Base-by-base conservation (phyloP, 1,284 basidiomycete species). In the Pterulicium gracile region DNA sequence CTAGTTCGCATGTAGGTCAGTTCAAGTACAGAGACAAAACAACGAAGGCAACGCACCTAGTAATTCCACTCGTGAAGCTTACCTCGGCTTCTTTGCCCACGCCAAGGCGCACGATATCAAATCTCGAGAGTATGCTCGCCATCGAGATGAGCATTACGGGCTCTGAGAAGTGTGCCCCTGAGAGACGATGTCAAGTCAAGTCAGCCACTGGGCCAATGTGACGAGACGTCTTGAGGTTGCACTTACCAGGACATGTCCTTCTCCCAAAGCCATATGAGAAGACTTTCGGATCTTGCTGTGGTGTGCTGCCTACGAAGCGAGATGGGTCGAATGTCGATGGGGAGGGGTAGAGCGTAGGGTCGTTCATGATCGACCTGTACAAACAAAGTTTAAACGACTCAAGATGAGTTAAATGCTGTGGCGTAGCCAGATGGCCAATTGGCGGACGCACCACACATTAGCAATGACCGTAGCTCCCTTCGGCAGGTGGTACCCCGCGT, bases 261-360 rank as follows among this genome's bases (percentile, higher is more conserved):
- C 65, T 58, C 24, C 74, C 72, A 48, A 68, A 73, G 2, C 73
- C 73, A 48, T 70, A 73, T 1, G 58, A 55, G 42, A 64, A 63
- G 3, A 51, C 51, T 34, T 49, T 51, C 5, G 68, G 64, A 48
- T 64, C 64, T 21, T 62, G 61, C 19, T 63, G 60, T 17, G 39
- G 7, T 10, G 39, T 10, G 7, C 10, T 7, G 7, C 39, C 39
- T 10, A 41, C 10, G 39, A 41, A 41, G 12, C 54, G 47, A 14
- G 46, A 48, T 1, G 54, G 54, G 19, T 49, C 24, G 43, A 54
- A 55, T 5, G 1, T 45, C 14, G 47, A 40, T 3, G 54, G 54
- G 32, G 48, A 42, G 3, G 46, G 45, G 41, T 55, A 55, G 3
- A 51, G 32, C 7, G 13, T 21, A 7, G 63, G 55, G 48, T 76